Percentiles rank a stretch among this genome's conserved stretches.
These are phyloP conservation scores for Candida mesenterica DNA, from an alignment of 1,139 yeast species.

Conservation along the genomic window DNA sequence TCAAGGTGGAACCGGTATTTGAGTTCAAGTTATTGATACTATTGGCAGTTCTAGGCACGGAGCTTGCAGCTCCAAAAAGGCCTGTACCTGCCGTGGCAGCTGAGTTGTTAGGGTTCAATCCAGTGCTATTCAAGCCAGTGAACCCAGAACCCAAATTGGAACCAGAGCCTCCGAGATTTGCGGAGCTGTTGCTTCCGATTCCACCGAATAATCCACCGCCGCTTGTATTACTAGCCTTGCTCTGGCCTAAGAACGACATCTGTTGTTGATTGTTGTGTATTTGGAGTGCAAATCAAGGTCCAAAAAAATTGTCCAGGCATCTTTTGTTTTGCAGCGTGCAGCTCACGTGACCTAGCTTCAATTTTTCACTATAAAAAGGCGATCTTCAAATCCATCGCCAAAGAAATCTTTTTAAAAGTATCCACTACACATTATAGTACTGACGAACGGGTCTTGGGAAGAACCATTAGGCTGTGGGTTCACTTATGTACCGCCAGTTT, in stretches of 20 bases:
- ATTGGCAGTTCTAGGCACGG: no score
- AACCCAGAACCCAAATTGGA: background rate
- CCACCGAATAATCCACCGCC: conserved; percentile 7
- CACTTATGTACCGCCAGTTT: conserved; percentile 29
- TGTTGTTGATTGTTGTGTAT: conserved; percentile 2
- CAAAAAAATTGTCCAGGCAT: no score
- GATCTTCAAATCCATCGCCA: no score
- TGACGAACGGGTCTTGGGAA: conserved; percentile 23
- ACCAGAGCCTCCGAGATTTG: background rate
- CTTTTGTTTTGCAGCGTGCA: no score
- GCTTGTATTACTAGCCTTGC: conserved; percentile 6
- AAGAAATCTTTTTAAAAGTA: no score
- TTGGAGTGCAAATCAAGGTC: no score
- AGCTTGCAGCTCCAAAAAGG: conserved; percentile 2
- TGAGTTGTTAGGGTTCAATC: background rate
- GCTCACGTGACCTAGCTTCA: no score
- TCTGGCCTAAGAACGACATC: conserved; percentile 9
- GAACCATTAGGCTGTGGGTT: conserved; percentile 15
- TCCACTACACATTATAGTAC: conserved; percentile 58
- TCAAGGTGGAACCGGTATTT: no score
- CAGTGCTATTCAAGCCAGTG: background rate
- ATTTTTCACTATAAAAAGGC: background rate
- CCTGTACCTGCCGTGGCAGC: conserved; percentile 1
- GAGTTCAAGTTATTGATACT: background rate
- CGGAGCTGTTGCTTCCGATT: background rate